Conservation (phyloP, 192 early-diverging fungal species). For the Backusella psychrophila region DNA sequence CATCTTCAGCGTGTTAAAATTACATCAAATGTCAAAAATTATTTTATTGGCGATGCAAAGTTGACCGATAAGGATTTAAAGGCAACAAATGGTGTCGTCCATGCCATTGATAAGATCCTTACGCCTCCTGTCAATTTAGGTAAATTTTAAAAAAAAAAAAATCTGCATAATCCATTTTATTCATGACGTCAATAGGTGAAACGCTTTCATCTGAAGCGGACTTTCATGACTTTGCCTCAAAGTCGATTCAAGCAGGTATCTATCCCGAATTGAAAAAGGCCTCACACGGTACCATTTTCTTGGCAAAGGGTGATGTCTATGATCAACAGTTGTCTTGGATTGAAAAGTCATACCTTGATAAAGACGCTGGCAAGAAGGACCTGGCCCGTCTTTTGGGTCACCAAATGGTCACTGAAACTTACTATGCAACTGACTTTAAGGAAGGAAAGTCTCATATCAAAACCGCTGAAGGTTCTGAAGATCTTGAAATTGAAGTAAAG, state of each 20-base stretch:
- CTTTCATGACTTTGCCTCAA: conserved; percentile 28
- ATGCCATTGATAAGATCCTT: conserved; percentile 41
- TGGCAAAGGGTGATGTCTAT: conserved; percentile 30
- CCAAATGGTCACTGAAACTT: conserved; percentile 40
- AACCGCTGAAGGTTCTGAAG: conserved; percentile 25
- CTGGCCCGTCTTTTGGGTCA: conserved; percentile 36
- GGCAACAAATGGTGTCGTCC: conserved; percentile 50
- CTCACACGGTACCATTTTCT: conserved; percentile 47
- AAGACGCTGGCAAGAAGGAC: conserved; percentile 37
- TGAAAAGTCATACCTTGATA: conserved; percentile 28
- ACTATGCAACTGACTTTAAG: conserved; percentile 36
- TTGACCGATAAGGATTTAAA: conserved; percentile 31
- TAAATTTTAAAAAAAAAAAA: conserved; percentile 4
- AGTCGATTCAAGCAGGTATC: conserved; percentile 21
- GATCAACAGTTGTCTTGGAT: conserved; percentile 24
- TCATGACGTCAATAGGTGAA: conserved; percentile 10
- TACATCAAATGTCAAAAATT: background rate
- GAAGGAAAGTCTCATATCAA: conserved; percentile 9
- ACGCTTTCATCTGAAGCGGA: background rate
- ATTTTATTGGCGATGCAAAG: conserved; percentile 5
- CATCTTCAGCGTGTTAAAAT: conserved; percentile 9
- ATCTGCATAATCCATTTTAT: background rate
- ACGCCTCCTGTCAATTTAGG: conserved; percentile 34
- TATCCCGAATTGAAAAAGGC: conserved; percentile 24
- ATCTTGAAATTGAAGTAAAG: conserved; percentile 14